Base-by-base conservation (phyloP, 139 green algal species). In the Pleodorina starrii region DNA sequence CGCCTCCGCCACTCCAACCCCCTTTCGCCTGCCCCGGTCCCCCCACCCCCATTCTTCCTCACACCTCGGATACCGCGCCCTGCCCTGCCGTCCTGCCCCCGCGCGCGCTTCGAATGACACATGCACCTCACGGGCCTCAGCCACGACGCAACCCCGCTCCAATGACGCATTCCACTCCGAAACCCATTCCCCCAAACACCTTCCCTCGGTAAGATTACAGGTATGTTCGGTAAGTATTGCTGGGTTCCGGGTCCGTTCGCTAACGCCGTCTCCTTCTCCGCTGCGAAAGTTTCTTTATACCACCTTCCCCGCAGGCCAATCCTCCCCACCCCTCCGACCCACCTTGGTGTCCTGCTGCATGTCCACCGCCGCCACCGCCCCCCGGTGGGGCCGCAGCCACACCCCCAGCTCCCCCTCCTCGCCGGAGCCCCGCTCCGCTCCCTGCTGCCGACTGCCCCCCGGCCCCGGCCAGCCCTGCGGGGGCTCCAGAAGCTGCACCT, bases 281-380 rank as follows among this genome's bases (percentile, higher is more conserved):
- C n/a, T n/a, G n/a, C n/a, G n/a, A n/a, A n/a, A n/a, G 54, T 12
- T 66, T 21, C 25, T 21, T 12, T 25, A 21, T 66, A 66, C 54
- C 5, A 7, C 25, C 29, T 66, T 9, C 9, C 54, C 29, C 21
- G 21, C 3, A 66, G 54, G 25, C 5, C 3, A 66, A 7, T 66
- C 7, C 25, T 32, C 54, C 25, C 21, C 6, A 66, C 9, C 10
- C 38, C 23, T 17, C 77, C 27, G 54, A 32, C 79, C 40, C 43
- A 87, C 83, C 83, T 88, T 80, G 48, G 83, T 88, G 32, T 88
- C 83, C 23, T 36, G 66, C 63, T 88, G 83, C 66, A 88, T 75
- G 35, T 88, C 83, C 83, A 88, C 83, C 17, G 83, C 83, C 46
- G 83, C 46, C 46, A 88, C 68, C 35, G 83, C 83, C 32, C 66